These are phyloP conservation scores for Heliamphora pulchella DNA, from an alignment of 179 eudicot genomes.

Conservation along the genomic window DNA sequence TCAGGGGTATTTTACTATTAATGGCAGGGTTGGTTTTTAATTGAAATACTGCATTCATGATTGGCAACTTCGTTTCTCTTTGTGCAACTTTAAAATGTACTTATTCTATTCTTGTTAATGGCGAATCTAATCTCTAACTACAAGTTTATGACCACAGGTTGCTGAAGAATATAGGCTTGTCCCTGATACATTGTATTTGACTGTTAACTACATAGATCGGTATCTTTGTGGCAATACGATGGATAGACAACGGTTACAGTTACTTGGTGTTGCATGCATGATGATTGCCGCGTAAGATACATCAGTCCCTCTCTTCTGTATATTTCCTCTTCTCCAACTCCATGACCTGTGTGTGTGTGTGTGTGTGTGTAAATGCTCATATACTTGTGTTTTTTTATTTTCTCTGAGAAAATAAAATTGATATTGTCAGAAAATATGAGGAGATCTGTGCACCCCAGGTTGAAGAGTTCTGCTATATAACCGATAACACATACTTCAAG, in stretches of 20 bases:
- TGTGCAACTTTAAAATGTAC: background rate
- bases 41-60: background rate
- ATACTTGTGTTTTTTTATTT: background rate
- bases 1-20: background rate
- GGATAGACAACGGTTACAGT: slow-evolving; percentile 68
- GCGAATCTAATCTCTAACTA: background rate
- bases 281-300: slow-evolving; percentile 83
- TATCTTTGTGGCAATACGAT: slow-evolving; percentile 78
- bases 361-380: background rate
- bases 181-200: slow-evolving; percentile 72
- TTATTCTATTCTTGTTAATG: slow-evolving; percentile 1
- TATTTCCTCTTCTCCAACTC: background rate
- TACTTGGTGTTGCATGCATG: slow-evolving; percentile 89
- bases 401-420: background rate
- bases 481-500: slow-evolving; percentile 83
- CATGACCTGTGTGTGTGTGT: background rate
- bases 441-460: slow-evolving; percentile 93
- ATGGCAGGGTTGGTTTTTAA: background rate
- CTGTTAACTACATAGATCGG: slow-evolving; percentile 85
- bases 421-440: slow-evolving; percentile 61
- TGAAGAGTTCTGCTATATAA: slow-evolving; percentile 86
- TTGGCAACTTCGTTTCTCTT: background rate
- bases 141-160: slow-evolving; percentile 35
- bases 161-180: slow-evolving; percentile 88
- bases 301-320: background rate